Evolutionary conservation across 352 stramenopile species (phyloP), one percentile per base, ranked within the genome.

Genomic region (Pythium volutum): DNA sequence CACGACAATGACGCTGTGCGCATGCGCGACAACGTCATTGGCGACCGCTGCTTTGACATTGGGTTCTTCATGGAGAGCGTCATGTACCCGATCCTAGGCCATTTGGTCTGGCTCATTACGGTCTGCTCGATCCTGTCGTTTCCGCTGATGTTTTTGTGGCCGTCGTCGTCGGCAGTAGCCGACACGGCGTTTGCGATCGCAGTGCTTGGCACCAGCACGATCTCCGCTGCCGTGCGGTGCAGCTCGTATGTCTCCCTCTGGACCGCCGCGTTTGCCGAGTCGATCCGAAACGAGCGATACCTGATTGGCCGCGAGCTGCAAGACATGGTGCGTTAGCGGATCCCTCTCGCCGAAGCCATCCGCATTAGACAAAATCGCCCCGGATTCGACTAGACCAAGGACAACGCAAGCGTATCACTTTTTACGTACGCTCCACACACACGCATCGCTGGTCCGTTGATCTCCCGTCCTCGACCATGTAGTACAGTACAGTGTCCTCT

Each of bases 241-340:
- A 16, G 70, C 10, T 85, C 73, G 18, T 56, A 75, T 36, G 70
- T 91, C 42, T 66, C 57, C 7, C 71, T 64, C 22, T 95, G 87
- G 87, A 55, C 91, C 10, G 69, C 75, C 4, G 81, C 83, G 15
- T 66, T 95, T 25, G 81, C 82, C 56, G 87, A 95, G 64, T 89
- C 83, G 62, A 91, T 95, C 49, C 84, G 84, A 26, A 93, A 95
- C 66, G 87, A 95, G 60, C 83, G 87, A 42, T 95, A 94, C 71
- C 64, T 95, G 38, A 91, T 95, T 59, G 87, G 87, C 38, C 84
- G 85, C 5, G 75, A 94, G 66, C 70, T 95, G 10, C 83, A 93
- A 59, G 87, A 95, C 64, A 95, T 93, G 84, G 79, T 69, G 42
- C 74, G 87, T 60, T 95, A 62, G 16, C 10, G 5, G 9, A 43